Conservation (phyloP, 2,329 filamentous ascomycete species). For the Chalara sp. region DNA sequence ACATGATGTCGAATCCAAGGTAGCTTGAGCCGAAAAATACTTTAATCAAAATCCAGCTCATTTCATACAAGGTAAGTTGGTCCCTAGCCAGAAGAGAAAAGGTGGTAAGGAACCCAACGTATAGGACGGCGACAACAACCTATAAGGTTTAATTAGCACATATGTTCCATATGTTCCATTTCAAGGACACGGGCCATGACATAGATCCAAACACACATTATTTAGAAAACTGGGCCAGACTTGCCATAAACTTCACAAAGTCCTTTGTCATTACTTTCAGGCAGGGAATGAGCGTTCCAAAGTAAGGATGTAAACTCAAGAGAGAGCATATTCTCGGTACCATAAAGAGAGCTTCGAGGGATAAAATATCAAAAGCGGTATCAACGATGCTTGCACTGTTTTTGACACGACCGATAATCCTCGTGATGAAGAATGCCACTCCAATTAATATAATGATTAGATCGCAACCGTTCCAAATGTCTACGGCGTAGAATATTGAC, state of each 20-base stretch:
- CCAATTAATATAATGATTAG: conserved; percentile 70
- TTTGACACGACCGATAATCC: conserved; percentile 58
- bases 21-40: conserved; percentile 76
- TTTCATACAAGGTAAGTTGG: conserved; percentile 54
- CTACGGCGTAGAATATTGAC: conserved; percentile 75
- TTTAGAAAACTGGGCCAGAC: background rate
- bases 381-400: conserved; percentile 60
- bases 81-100: conserved; percentile 74
- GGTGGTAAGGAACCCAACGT: conserved; percentile 71
- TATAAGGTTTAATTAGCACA: background rate
- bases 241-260: conserved; percentile 74
- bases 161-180: background rate
- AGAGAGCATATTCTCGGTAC: conserved; percentile 83
- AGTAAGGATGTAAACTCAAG: conserved; percentile 81
- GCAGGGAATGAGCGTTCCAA: conserved; percentile 83
- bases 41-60: conserved; percentile 72
- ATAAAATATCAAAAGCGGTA: conserved; percentile 80
- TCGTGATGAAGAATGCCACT: conserved; percentile 60
- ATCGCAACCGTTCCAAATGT: conserved; percentile 75
- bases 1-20: conserved; percentile 53
- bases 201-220: too few relatives aligned
- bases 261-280: conserved; percentile 92
- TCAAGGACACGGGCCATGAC: too few relatives aligned
- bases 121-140: background rate
- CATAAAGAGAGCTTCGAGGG: conserved; percentile 82